Conservation (phyloP, 805 yeast genomes). For the Metschnikowia koreensis region DNA sequence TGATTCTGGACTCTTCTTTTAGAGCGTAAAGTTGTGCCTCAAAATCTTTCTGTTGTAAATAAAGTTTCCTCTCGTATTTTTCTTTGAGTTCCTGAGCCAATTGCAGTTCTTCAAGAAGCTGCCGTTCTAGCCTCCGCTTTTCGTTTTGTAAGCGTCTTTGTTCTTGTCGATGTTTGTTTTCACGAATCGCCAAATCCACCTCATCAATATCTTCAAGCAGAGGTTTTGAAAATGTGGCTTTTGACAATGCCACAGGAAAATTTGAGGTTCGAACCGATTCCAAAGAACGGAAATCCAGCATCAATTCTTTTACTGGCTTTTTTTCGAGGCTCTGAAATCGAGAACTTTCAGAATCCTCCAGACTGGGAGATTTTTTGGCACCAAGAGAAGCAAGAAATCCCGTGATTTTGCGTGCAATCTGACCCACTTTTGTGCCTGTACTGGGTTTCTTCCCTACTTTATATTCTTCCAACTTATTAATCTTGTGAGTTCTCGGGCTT, state of each 20-base stretch:
- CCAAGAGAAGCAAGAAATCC: not conserved
- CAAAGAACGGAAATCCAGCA: not conserved
- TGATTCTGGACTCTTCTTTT: constrained; percentile 1
- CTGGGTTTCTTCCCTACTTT: constrained; percentile 2
- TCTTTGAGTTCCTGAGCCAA: not conserved
- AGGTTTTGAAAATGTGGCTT: not conserved
- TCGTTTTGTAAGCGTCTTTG: not conserved
- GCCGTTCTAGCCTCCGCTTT: constrained; percentile 3
- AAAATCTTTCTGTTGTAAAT: constrained; percentile 5
- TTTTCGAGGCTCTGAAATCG: not conserved
- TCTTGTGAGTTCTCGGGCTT: not conserved
- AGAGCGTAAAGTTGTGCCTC: constrained; percentile 9
- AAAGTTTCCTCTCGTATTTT: constrained; percentile 12
- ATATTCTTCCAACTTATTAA: not conserved
- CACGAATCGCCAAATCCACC: constrained; percentile 8
- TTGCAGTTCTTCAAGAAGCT: not conserved
- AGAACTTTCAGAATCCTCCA: not conserved
- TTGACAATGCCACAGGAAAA: not conserved
- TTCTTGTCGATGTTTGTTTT: constrained; percentile 6
- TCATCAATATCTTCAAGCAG: constrained; percentile 4
- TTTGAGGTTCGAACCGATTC: not conserved
- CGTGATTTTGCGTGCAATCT: constrained; percentile 4
- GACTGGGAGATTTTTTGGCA: not conserved
- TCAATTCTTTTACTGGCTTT: not conserved
- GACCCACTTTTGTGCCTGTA: constrained; percentile 6